These are phyloP conservation scores for Tuber calosporum DNA, from an alignment of 495 filamentous ascomycete genomes.

Conservation along the genomic window DNA sequence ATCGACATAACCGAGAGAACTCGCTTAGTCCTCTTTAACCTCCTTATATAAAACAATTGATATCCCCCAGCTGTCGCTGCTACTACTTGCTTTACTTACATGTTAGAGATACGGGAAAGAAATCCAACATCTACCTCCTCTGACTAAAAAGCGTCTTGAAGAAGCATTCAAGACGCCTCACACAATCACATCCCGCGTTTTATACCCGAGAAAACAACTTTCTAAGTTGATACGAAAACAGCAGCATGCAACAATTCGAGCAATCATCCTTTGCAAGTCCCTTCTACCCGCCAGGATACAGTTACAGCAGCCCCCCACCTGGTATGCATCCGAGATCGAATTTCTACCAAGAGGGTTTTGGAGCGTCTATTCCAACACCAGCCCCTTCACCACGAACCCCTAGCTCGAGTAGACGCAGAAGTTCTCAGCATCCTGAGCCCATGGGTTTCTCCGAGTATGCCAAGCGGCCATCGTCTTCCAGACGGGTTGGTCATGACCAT, in stretches of 20 bases:
- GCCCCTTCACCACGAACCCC: slow-evolving; percentile 41
- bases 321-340: slow-evolving; percentile 35
- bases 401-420: slow-evolving; percentile 35
- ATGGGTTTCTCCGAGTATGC: slow-evolving; percentile 34
- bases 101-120: slow-evolving; percentile 37
- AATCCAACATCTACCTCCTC: slow-evolving; percentile 21
- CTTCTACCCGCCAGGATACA: slow-evolving; percentile 40
- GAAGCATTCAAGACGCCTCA: slow-evolving; percentile 21
- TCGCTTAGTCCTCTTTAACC: slow-evolving; percentile 15
- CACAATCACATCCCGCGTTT: slow-evolving; percentile 4
- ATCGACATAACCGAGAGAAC: slow-evolving; percentile 20
- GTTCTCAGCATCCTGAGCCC: slow-evolving; percentile 29
- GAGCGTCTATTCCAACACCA: slow-evolving; percentile 38
- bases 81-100: slow-evolving; percentile 28
- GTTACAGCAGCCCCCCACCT: slow-evolving; percentile 34
- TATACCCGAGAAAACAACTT: neutral
- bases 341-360: slow-evolving; percentile 38
- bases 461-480: slow-evolving; percentile 40
- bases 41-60: neutral
- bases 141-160: slow-evolving; percentile 29
- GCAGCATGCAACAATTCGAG: slow-evolving; percentile 39
- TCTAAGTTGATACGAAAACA: slow-evolving; percentile 5
- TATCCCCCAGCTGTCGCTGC: neutral
- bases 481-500: slow-evolving; percentile 34
- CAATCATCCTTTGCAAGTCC: slow-evolving; percentile 36